Base-by-base conservation (phyloP, 1,139 yeast species). In the Scheffersomyces insectosa region DNA sequence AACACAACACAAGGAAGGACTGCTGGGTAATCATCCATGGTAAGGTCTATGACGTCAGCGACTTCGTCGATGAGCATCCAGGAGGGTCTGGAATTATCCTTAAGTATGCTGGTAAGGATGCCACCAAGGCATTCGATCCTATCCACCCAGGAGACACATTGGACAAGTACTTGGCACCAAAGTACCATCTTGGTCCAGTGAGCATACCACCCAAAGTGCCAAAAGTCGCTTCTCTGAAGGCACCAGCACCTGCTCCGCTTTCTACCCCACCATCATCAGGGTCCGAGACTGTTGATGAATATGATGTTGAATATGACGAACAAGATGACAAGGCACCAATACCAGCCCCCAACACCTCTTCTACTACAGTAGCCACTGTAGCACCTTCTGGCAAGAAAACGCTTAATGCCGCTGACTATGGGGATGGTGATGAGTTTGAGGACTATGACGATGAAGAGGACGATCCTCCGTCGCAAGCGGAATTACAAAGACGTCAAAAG, bases 61-160 rank as follows among this genome's bases (percentile, higher is more conserved):
- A 66, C 36, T 79, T 79, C 51, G 52, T 79, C 15, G 63, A 62
- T 32, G 72, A 77, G 42, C 83, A 78, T 48, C 83, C 83, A 0
- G 83, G 83, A 11, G 84, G 84, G 3, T 57, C 72, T 1, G 78
- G 68, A 7, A 75, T 79, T 36, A 76, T 79, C 37, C 57, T 79
- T 48, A 75, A 75, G 52, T 76, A 75, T 50, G 83, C 83, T 7
- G 84, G 84, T 1, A 68, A 74, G 45, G 83, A 79, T 52, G 83
- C 83, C n/a, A 77, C 84, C 30, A 77, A 76, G 52, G 82, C 75
- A 10, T 79, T 79, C 57, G 81, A 77, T 47, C 95, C 95, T 7
- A 77, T 91, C 45, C 99, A 91, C 64, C 95, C 96, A 0, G 79
- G 85, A 12, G 93, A 86, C 54, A 85, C 90, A 8, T 70, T 90